Evolutionary conservation across 2,329 filamentous ascomycete species (phyloP).

Genomic region (Thelonectria rubi): DNA sequence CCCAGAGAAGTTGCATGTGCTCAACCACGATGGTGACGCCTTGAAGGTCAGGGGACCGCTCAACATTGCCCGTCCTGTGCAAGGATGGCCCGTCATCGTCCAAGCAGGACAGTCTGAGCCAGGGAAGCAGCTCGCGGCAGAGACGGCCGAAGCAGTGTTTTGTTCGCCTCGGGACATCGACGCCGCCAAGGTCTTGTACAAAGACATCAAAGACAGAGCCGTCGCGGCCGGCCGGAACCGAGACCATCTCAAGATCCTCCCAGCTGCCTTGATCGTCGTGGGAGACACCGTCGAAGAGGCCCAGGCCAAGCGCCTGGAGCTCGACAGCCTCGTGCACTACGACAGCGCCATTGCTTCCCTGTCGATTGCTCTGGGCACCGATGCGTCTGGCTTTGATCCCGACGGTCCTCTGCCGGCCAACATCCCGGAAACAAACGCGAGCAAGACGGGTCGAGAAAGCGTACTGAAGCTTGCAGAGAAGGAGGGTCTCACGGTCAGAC

Average conservation of each 20-base stretch:
- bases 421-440: constrained; percentile 63
- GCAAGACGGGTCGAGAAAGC: constrained; percentile 57
- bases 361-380: constrained; percentile 57
- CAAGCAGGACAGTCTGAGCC: constrained; percentile 64
- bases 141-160: constrained; percentile 63
- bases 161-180: constrained; percentile 58
- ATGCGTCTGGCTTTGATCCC: constrained; percentile 58
- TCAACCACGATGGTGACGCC: constrained; percentile 58
- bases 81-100: constrained; percentile 65
- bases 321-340: constrained; percentile 63
- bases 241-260: constrained; percentile 60
- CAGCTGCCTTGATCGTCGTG: constrained; percentile 60
- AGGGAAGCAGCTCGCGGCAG: constrained; percentile 59
- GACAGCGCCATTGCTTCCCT: constrained; percentile 63
- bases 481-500: constrained; percentile 59
- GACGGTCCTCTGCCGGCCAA: constrained; percentile 58
- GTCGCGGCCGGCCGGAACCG: constrained; percentile 54
- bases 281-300: constrained; percentile 61
- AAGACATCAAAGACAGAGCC: constrained; percentile 60
- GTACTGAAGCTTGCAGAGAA: constrained; percentile 55
- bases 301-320: constrained; percentile 55
- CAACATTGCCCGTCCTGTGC: constrained; percentile 62
- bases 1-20: constrained; percentile 60
- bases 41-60: constrained; percentile 47
- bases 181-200: constrained; percentile 57